Conservation (phyloP, 257 asterid genomes). For the Thymus quinquecostatus region DNA sequence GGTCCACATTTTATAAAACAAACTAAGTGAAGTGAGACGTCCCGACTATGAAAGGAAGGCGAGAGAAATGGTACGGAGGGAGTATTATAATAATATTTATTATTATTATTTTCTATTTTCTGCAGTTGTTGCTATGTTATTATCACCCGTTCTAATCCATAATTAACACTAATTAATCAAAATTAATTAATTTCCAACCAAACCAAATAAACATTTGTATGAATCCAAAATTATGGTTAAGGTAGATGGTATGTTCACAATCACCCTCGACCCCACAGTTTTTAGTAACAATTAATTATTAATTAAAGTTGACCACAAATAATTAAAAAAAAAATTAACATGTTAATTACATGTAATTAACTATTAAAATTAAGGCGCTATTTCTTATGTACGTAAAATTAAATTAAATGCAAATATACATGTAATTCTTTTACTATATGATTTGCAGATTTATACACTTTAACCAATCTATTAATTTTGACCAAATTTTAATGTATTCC, state of each 20-base stretch:
- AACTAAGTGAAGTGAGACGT: no score
- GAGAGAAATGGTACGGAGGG: no score
- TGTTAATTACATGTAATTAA: no score
- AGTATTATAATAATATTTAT: background rate
- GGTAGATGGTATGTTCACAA: conserved; percentile 36
- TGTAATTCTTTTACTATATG: background rate
- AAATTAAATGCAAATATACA: background rate
- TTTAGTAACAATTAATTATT: background rate
- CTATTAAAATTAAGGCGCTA: no score
- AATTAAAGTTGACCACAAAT: background rate
- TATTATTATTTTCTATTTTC: background rate
- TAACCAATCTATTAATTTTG: background rate
- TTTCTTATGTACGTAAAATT: background rate
- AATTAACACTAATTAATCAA: background rate
- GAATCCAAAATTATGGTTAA: conserved; percentile 30
- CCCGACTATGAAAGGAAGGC: no score
- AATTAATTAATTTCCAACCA: conserved; percentile 22
- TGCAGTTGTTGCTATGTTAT: conserved; percentile 36
- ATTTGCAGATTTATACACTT: background rate
- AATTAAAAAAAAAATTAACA: no score
- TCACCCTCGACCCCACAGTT: conserved; percentile 5
- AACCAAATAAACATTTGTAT: conserved; percentile 23
- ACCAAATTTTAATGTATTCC: background rate
- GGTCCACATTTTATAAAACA: no score
- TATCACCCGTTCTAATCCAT: conserved; percentile 12